These are phyloP conservation scores for Fusarium papillatum DNA, from an alignment of 2,329 filamentous ascomycete genomes.

Conservation along the genomic window DNA sequence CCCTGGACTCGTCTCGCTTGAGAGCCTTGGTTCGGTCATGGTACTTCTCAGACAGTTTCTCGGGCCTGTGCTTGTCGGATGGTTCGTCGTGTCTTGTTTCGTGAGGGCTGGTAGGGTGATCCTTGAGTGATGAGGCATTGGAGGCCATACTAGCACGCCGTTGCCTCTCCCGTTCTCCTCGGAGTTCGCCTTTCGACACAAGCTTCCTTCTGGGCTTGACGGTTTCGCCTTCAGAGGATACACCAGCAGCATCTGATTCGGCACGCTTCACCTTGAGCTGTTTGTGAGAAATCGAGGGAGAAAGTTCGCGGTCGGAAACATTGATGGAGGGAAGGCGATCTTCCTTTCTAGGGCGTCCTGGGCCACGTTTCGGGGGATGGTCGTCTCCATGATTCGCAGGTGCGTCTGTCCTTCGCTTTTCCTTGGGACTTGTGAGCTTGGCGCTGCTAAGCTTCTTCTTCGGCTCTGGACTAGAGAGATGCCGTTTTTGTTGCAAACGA, in stretches of 20 bases:
- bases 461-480: conserved; percentile 62
- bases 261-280: conserved; percentile 64
- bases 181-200: conserved; percentile 73
- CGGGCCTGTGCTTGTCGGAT: conserved; percentile 58
- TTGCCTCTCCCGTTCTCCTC: conserved; percentile 70
- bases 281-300: conserved; percentile 62
- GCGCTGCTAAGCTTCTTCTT: conserved; percentile 57
- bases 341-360: conserved; percentile 68
- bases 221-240: conserved; percentile 69
- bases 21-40: conserved; percentile 72
- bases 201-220: conserved; percentile 73
- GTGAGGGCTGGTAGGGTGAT: conserved; percentile 64
- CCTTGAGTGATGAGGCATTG: conserved; percentile 65
- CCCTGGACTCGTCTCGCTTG: conserved; percentile 72
- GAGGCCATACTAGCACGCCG: conserved; percentile 71
- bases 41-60: conserved; percentile 64
- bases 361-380: conserved; percentile 63
- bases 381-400: conserved; percentile 61
- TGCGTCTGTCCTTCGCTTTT: conserved; percentile 62
- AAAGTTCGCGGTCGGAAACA: conserved; percentile 66
- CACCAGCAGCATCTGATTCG: conserved; percentile 66
- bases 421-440: conserved; percentile 60
- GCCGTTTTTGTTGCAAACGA: conserved; percentile 59
- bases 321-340: conserved; percentile 61
- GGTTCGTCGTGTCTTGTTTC: conserved; percentile 63